Evolutionary conservation across 805 yeast species (phyloP).

Genomic region (Sugiyamaella chiloensis): DNA sequence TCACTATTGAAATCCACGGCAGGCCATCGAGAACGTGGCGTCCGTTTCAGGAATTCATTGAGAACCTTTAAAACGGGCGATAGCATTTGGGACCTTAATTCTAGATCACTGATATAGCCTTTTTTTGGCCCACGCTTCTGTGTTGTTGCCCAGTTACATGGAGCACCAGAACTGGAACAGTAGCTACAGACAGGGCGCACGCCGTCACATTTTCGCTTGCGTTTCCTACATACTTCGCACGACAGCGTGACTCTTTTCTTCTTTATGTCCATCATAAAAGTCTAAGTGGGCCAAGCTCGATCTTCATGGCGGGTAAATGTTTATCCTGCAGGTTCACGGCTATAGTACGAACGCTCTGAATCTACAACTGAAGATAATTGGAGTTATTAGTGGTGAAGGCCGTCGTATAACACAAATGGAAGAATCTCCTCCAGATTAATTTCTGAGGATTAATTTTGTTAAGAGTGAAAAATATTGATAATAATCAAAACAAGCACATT

Average conservation of each 20-base stretch:
- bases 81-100: background rate
- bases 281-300: too few species aligned
- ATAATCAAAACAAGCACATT: background rate
- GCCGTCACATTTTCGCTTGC: constrained; percentile 9
- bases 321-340: too few species aligned
- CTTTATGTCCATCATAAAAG: background rate
- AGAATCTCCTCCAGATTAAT: too few species aligned
- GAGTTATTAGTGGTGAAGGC: too few species aligned
- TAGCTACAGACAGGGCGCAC: constrained; percentile 1
- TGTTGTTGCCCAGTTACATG: background rate
- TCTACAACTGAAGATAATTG: too few species aligned
- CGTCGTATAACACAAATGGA: too few species aligned
- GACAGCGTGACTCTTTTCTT: background rate
- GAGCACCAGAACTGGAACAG: background rate
- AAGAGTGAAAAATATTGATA: too few species aligned
- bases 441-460: too few species aligned
- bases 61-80: background rate
- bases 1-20: background rate
- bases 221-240: constrained; percentile 4
- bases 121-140: constrained; percentile 6
- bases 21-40: constrained; percentile 4
- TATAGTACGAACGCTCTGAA: too few species aligned
- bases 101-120: constrained; percentile 6
- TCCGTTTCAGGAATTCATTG: background rate
- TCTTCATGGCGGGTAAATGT: too few species aligned